phyloP scores from a whole-genome alignment of 2,329 filamentous ascomycete species.

The Calycina herbarum region DNA sequence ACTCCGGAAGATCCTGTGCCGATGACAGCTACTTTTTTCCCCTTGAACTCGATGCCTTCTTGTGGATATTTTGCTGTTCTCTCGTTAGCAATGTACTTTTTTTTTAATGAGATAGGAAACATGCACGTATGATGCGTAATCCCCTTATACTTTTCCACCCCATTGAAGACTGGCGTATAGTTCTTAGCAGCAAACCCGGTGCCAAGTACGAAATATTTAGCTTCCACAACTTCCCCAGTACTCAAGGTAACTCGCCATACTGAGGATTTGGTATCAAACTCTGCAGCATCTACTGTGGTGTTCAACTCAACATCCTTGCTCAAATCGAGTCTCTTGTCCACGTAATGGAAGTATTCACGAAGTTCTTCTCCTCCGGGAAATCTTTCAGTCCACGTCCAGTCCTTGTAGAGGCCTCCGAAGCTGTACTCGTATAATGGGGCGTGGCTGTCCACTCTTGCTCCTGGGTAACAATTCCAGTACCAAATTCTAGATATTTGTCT shows the following conservation, averaged over 20 bases:
- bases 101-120: conserved; percentile 12
- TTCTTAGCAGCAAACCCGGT: conserved; percentile 32
- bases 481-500: conserved; percentile 20
- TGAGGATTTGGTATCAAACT: conserved; percentile 40
- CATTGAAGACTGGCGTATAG: conserved; percentile 29
- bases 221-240: conserved; percentile 35
- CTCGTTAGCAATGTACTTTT: background rate
- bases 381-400: conserved; percentile 46
- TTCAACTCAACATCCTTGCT: conserved; percentile 45
- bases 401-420: conserved; percentile 41
- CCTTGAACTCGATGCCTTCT: conserved; percentile 47
- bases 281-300: conserved; percentile 42
- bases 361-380: conserved; percentile 45
- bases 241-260: conserved; percentile 44
- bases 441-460: conserved; percentile 51
- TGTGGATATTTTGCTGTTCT: conserved; percentile 20
- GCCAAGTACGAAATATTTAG: conserved; percentile 29
- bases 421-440: conserved; percentile 39
- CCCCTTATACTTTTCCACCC: conserved; percentile 32
- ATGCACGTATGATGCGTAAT: conserved; percentile 29
- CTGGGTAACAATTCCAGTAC: conserved; percentile 45
- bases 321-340: conserved; percentile 45
- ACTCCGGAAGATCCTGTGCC: conserved; percentile 43
- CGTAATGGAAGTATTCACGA: conserved; percentile 47
- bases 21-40: conserved; percentile 56